Conservation (phyloP, 805 yeast species). For the Saccharomycopsis lassenensis region DNA sequence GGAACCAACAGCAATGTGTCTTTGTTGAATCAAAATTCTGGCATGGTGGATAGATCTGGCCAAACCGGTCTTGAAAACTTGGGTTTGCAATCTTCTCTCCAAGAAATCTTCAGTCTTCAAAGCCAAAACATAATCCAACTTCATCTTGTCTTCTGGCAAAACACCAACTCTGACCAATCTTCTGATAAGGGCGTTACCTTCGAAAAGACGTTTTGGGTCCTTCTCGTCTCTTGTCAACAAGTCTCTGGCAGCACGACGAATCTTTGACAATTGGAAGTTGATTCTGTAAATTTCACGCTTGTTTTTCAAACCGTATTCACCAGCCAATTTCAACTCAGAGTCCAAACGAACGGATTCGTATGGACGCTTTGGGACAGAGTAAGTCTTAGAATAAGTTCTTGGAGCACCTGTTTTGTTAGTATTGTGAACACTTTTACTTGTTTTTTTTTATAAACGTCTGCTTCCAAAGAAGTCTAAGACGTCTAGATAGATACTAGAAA, state of each 20-base stretch:
- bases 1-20: conserved; percentile 99
- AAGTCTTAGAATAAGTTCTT: conserved; percentile 98
- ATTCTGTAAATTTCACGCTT: conserved; percentile 99
- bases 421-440: too few relatives aligned
- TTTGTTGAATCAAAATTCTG: conserved; percentile 95
- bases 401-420: conserved; percentile 69
- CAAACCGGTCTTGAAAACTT: conserved; percentile 98
- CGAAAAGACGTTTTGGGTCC: conserved; percentile 99
- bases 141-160: conserved; percentile 98
- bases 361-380: conserved; percentile 98
- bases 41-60: conserved; percentile 99
- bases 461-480: too few relatives aligned
- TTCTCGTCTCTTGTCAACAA: conserved; percentile 99
- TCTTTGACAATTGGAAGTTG: conserved; percentile 97
- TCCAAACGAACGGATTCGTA: conserved; percentile 99
- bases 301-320: conserved; percentile 99
- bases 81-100: conserved; percentile 99
- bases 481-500: too few relatives aligned
- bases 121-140: conserved; percentile 99
- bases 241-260: conserved; percentile 99
- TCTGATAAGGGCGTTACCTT: conserved; percentile 99
- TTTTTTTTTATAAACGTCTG: too few relatives aligned
- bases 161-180: conserved; percentile 98
- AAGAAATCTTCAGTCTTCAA: conserved; percentile 97
- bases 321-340: conserved; percentile 98